Evolutionary conservation across 305 asterid genomes (phyloP), one percentile per base, ranked within the genome.

Genomic region (Vinca major): DNA sequence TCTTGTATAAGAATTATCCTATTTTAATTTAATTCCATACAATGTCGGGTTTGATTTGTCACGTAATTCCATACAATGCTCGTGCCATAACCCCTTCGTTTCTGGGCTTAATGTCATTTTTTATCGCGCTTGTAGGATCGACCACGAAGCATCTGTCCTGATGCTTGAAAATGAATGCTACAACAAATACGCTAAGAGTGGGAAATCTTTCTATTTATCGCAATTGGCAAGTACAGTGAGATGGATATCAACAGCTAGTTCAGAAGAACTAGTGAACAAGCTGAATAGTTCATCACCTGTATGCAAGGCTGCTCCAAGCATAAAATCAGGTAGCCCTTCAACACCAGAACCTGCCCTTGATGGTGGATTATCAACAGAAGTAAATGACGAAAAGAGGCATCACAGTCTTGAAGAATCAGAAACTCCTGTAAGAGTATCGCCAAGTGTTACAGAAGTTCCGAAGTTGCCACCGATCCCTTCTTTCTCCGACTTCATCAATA

Each of bases 181-280:
- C 71, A 74, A 68, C 70, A 92, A 88, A 74, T 93, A 83, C 17
- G 85, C 78, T 63, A 90, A 83, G 75, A 80, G 84, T 26, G 89
- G 97, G 62, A 93, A 93, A 74, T 86, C 96, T 3, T 79, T 87
- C 76, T 92, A 92, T 80, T 80, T 87, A 75, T 92, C 98, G 17
- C 92, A 87, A 84, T 72, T 90, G 80, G 94, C 90, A 40, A 89
- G 96, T 70, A 85, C 80, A 2, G 80, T 81, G 62, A 83, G 98
- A 79, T 90, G 97, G 98, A 75, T 93, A 75, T 84, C 96, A 41
- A 80, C 88, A 7, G 94, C 90, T n/a, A 83, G 73, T 66, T 73
- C 83, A 2, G 81, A 57, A n/a, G 94, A 92, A 61, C 72, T 90
- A 63, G 65, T 79, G 17, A 61, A 56, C 51, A 79, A 85, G 78